Base-by-base conservation (phyloP, 768 basidiomycete species). In the Dioszegia hungarica region DNA sequence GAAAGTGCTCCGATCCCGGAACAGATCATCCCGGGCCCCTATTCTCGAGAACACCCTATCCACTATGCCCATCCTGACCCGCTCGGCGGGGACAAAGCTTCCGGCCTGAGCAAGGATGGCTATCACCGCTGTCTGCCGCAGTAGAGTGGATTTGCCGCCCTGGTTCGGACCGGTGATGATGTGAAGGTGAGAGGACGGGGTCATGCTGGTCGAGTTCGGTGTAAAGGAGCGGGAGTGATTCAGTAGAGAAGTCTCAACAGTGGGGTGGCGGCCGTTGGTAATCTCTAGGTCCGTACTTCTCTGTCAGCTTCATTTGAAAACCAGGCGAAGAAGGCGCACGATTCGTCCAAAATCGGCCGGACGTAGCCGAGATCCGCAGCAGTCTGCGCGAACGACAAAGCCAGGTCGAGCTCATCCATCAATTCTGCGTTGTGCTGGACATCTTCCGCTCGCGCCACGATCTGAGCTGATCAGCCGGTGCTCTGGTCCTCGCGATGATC, bases 21-120 rank as follows among this genome's bases (percentile, higher is more conserved):
- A 95, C 27, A 99, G 77, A 68, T 99, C 93, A 66, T 99, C 94
- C 72, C 89, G 87, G 1, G 95, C 94, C 0, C 94, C 95, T 12
- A 99, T 83, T 45, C 94, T 82, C n/a, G 90, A 90, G 75, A 95
- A 97, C 6, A 99, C 77, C 62, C 83, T 86, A 77, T 99, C 94
- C 9, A 94, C 85, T 17, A 97, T 80, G 10, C 95, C 92, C 40
- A 98, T 78, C 29, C 78, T 77, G 0, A 90, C 95, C 24, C 77
- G 75, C 58, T 88, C 85, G 22, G 94, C 94, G 0, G 94, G 95
- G 0, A 99, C 93, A 73, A 88, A 98, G 14, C 88, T 90, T 5
- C 94, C 94, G 11, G 85, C 83, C 73, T 99, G 94, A 1, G 92
- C 94, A 10, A 99, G 80, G 54, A 97, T 86, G 6, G 86, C 80